A percentile compares a stretch with the other conserved stretches of the same genome.
These are phyloP conservation scores for Letharia lupina DNA, from an alignment of 495 filamentous ascomycete genomes.

Conservation along the genomic window DNA sequence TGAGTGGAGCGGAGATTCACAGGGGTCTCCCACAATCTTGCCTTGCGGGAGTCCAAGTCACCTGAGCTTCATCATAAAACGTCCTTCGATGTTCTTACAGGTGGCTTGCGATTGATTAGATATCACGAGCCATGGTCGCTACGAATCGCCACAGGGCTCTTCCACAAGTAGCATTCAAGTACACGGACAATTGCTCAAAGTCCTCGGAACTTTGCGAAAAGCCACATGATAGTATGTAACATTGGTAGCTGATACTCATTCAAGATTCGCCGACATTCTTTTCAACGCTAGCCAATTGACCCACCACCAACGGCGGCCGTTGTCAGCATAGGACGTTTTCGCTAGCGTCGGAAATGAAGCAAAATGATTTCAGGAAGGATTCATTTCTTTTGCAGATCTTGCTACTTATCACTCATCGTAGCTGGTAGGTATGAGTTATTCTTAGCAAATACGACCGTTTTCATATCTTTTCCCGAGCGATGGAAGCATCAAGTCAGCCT, in stretches of 20 bases:
- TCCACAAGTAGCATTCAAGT: slow-evolving; percentile 8
- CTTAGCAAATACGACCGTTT: slow-evolving; percentile 6
- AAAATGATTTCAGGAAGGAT: neutral
- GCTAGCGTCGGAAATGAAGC: slow-evolving; percentile 2
- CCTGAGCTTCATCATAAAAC: neutral
- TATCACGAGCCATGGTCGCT: neutral
- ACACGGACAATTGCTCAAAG: neutral
- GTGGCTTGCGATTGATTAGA: neutral
- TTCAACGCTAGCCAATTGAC: neutral
- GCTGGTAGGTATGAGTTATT: slow-evolving; percentile 3
- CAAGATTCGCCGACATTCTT: neutral
- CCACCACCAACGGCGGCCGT: neutral
- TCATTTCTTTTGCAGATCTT: neutral
- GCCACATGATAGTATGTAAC: slow-evolving; percentile 5
- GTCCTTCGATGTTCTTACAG: neutral
- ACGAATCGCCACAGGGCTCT: neutral
- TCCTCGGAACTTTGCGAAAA: slow-evolving; percentile 7
- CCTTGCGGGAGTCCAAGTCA: neutral
- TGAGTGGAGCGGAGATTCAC: neutral
- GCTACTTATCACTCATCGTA: neutral
- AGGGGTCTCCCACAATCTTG: neutral
- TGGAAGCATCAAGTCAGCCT: slow-evolving; percentile 3
- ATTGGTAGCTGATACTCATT: slow-evolving; percentile 4
- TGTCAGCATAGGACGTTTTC: neutral
- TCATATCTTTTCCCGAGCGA: neutral